Base-by-base conservation (phyloP, 805 yeast genomes). In the Yarrowia yakushimensis region DNA sequence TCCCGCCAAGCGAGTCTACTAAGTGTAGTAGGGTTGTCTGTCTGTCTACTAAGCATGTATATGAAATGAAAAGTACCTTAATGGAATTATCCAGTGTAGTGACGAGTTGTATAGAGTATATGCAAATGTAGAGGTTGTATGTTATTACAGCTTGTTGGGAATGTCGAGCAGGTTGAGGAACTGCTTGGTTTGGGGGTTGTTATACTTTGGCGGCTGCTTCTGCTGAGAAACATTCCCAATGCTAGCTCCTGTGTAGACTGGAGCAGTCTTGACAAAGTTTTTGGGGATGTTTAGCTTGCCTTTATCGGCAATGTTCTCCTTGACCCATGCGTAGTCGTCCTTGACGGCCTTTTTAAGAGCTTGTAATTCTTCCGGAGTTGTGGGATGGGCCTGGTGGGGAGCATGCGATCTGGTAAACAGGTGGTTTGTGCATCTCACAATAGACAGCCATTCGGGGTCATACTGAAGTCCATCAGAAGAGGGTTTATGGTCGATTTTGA, bases 1-100 rank as follows among this genome's bases (percentile, higher is more conserved):
- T 68, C 98, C 98, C 64, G 94, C 96, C 64, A 86, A 88, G 79
- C 93, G 99, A 84, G 91, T 90, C 66, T 93, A 93, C 55, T 48
- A 48, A 48, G 55, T 36, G 39, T 45, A 18, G 48, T 17, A 43
- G 33, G 22, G 48, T 25, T 41, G 34, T 43, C 50, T 18, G 52
- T 45, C 50, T 43, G 91, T 90, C 66, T 93, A 93, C 55, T 48
- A 48, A 48, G 55, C 55, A 48, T 48, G 55, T 48, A 48, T 22
- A 55, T 30, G 28, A 41, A 62, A 42, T 41, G 52, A 61, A 60
- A 60, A 36, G 30, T 48, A 63, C 36, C 31, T 55, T 50, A 45
- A 57, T 62, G 33, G 18, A 27, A 17, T 45, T 22, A 27, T 43
- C 22, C 33, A n/a, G n/a, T n/a, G 50, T 43, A 43, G 33, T 27